These are phyloP conservation scores for Cenchrus fungigraminus DNA, from an alignment of 176 grass and related monocot genomes.

Conservation along the genomic window DNA sequence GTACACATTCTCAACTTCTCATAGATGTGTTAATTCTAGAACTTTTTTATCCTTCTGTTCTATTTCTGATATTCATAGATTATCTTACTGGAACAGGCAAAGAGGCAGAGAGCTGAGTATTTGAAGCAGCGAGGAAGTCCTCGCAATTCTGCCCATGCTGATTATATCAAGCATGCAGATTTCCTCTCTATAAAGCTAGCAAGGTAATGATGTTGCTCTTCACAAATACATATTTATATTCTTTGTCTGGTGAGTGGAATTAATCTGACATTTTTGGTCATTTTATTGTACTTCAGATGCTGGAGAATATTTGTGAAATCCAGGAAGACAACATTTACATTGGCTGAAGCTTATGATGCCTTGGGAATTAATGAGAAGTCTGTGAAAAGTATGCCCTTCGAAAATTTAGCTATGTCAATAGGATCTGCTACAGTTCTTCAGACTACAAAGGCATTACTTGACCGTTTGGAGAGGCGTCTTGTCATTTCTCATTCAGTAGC, in stretches of 20 bases:
- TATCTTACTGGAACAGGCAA: slow-evolving; percentile 58
- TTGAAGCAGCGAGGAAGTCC: slow-evolving; percentile 85
- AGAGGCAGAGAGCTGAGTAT: slow-evolving; percentile 83
- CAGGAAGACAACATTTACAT: slow-evolving; percentile 61
- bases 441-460: slow-evolving; percentile 73
- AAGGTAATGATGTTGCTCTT: slow-evolving; percentile 42
- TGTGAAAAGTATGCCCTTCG: slow-evolving; percentile 88
- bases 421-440: slow-evolving; percentile 69
- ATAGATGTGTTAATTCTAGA: slow-evolving; percentile 15
- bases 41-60: slow-evolving; percentile 4
- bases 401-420: slow-evolving; percentile 78
- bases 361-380: slow-evolving; percentile 78
- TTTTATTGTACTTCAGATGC: slow-evolving; percentile 58
- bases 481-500: slow-evolving; percentile 45
- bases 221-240: slow-evolving; percentile 9
- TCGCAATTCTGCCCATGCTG: slow-evolving; percentile 51
- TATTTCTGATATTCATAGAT: slow-evolving; percentile 12
- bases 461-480: slow-evolving; percentile 72
- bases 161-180: slow-evolving; percentile 69
- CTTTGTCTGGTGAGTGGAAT: not conserved
- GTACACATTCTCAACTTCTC: slow-evolving; percentile 42
- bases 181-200: slow-evolving; percentile 82
- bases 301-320: slow-evolving; percentile 93
- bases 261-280: not conserved
- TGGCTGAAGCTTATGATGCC: slow-evolving; percentile 72